A percentile compares a stretch with the other conserved stretches of the same genome.
These are phyloP conservation scores for Penicillium sp. DNA, from an alignment of 2,329 filamentous ascomycete genomes.

Conservation along the genomic window DNA sequence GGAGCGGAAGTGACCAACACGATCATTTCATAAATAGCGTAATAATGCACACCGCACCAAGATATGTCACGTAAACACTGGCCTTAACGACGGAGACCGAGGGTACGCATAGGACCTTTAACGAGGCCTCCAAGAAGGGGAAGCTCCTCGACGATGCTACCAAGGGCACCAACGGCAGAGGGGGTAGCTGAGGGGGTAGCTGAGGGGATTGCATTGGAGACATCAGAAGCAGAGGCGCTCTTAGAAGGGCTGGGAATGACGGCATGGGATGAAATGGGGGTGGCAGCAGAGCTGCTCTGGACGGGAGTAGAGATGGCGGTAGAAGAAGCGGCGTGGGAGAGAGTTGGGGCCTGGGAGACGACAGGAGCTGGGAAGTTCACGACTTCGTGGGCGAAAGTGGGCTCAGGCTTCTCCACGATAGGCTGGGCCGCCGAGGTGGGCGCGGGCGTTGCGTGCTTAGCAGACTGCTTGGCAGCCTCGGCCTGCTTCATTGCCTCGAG, in stretches of 20 bases:
- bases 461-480: slow-evolving; percentile 1
- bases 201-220: slow-evolving; percentile 6
- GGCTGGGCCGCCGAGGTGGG: too few relatives aligned
- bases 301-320: too few relatives aligned
- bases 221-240: slow-evolving; percentile 13
- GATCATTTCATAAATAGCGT: not conserved
- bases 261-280: not conserved
- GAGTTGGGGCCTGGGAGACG: not conserved
- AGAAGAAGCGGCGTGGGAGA: not conserved
- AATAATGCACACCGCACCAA: not conserved
- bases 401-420: too few relatives aligned
- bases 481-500: slow-evolving; percentile 16
- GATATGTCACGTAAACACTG: not conserved
- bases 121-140: slow-evolving; percentile 11
- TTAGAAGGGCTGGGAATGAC: not conserved
- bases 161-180: too few relatives aligned
- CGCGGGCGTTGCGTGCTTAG: too few relatives aligned
- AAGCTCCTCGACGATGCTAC: not conserved
- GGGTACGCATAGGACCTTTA: not conserved
- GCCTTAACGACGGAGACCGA: slow-evolving; percentile 6
- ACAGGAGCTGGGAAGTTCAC: not conserved
- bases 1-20: not conserved
- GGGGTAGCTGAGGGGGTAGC: slow-evolving; percentile 8
- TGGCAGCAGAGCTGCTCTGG: not conserved
- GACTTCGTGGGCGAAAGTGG: not conserved